phyloP scores from a whole-genome alignment of 2,329 filamentous ascomycete genomes.

The Capronia coronata region DNA sequence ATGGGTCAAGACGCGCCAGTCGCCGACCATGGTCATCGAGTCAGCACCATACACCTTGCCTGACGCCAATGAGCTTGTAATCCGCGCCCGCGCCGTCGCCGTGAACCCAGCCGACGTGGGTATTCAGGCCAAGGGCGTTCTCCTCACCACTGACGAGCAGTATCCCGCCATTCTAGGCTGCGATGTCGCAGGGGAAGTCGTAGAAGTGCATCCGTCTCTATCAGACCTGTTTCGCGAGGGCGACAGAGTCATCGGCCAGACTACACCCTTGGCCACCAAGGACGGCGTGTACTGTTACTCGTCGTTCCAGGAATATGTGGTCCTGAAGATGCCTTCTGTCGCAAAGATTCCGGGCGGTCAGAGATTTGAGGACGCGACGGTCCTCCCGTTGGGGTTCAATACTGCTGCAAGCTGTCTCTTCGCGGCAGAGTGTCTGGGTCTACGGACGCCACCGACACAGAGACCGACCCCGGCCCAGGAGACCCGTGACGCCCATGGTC shows the following conservation, averaged over 20 bases:
- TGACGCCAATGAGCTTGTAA: slow-evolving; percentile 6
- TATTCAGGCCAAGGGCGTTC: slow-evolving; percentile 8
- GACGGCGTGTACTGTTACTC: slow-evolving; percentile 30
- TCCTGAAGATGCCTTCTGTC: slow-evolving; percentile 23
- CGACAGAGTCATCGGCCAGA: slow-evolving; percentile 38
- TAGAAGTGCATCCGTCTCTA: slow-evolving; percentile 40
- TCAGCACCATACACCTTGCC: slow-evolving; percentile 10
- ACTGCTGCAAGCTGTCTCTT: slow-evolving; percentile 35
- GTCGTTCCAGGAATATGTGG: slow-evolving; percentile 30
- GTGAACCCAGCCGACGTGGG: slow-evolving; percentile 15
- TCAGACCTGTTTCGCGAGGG: slow-evolving; percentile 41
- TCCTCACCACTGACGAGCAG: neutral
- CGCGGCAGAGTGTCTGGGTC: slow-evolving; percentile 23
- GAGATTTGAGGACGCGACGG: slow-evolving; percentile 32
- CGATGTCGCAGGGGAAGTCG: slow-evolving; percentile 43
- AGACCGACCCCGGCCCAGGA: too few relatives aligned
- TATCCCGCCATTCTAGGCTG: slow-evolving; percentile 39
- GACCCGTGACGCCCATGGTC: too few relatives aligned
- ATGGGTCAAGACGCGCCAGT: slow-evolving; percentile 9
- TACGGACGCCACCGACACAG: slow-evolving; percentile 25
- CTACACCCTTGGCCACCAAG: neutral
- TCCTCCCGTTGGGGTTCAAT: slow-evolving; percentile 34
- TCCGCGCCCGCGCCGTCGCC: slow-evolving; percentile 14
- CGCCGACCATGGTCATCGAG: slow-evolving; percentile 4
- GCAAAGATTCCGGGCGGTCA: slow-evolving; percentile 32